These are phyloP conservation scores for Opeltia flavorubescens DNA, from an alignment of 495 filamentous ascomycete species.

Conservation along the genomic window DNA sequence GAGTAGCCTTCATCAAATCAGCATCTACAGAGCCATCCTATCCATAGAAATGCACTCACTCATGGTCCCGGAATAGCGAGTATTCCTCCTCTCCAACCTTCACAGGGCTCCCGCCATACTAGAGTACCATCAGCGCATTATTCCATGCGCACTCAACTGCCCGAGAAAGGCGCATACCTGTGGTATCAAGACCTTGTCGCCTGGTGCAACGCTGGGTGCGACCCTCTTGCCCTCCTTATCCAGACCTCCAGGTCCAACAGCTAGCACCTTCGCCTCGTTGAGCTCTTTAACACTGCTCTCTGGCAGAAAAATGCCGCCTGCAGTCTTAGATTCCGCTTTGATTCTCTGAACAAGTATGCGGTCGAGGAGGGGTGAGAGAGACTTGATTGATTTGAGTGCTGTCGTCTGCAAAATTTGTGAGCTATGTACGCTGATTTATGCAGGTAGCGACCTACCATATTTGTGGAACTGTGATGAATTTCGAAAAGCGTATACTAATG, in stretches of 20 bases:
- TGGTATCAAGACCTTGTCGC: slow-evolving; percentile 93
- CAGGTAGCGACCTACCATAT: slow-evolving; percentile 4
- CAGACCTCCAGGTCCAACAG: slow-evolving; percentile 77
- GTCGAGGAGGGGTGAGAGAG: slow-evolving; percentile 91
- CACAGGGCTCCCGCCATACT: slow-evolving; percentile 92
- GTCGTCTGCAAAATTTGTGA: slow-evolving; percentile 9
- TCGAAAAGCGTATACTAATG: not conserved
- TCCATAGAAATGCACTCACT: slow-evolving; percentile 47
- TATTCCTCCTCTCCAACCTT: slow-evolving; percentile 97
- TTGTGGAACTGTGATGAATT: too few species aligned
- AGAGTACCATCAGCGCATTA: slow-evolving; percentile 12
- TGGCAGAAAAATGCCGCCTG: slow-evolving; percentile 90
- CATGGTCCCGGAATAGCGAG: slow-evolving; percentile 87
- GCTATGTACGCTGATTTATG: not conserved
- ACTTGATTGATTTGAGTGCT: slow-evolving; percentile 87
- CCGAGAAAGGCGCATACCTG: slow-evolving; percentile 47
- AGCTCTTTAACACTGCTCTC: slow-evolving; percentile 96
- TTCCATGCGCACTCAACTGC: slow-evolving; percentile 3
- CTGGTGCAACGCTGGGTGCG: slow-evolving; percentile 60
- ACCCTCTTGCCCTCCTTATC: slow-evolving; percentile 81
- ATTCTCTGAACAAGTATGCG: slow-evolving; percentile 95
- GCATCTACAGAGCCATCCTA: not conserved
- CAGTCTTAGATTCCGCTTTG: slow-evolving; percentile 93
- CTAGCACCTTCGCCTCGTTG: slow-evolving; percentile 91
- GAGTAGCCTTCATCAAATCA: slow-evolving; percentile 44